Conservation (phyloP, 495 filamentous ascomycete genomes). For the Podospora sp. region DNA sequence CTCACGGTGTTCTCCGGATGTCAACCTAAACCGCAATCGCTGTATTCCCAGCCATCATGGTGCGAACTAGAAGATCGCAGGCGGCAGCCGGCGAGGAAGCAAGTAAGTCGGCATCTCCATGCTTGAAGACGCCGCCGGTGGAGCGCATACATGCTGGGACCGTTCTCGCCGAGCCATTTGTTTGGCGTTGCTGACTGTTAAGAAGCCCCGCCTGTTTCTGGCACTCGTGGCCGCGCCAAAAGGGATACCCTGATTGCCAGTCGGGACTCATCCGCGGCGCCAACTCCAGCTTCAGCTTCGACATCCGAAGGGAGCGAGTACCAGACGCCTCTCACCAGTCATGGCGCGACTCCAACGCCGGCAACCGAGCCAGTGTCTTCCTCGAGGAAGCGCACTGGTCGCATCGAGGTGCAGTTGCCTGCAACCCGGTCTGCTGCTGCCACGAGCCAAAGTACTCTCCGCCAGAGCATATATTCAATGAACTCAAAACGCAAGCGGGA, state of each 20-base stretch:
- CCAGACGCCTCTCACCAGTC: constrained; percentile 79
- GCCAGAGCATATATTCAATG: constrained; percentile 34
- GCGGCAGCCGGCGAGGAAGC: constrained; percentile 24
- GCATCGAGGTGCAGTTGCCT: constrained; percentile 35
- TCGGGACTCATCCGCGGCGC: constrained; percentile 37
- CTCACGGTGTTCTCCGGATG: neutral
- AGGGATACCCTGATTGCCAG: constrained; percentile 15
- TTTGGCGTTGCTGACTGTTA: neutral
- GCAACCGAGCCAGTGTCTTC: constrained; percentile 21
- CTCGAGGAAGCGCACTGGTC: constrained; percentile 12
- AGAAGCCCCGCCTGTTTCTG: neutral
- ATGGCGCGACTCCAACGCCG: constrained; percentile 59
- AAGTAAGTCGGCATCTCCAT: constrained; percentile 22
- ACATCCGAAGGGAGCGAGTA: constrained; percentile 58
- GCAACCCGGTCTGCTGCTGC: constrained; percentile 4
- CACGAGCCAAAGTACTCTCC: constrained; percentile 21
- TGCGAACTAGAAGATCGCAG: constrained; percentile 29
- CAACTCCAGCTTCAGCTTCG: constrained; percentile 40
- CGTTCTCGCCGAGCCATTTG: neutral
- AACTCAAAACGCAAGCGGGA: constrained; percentile 36
- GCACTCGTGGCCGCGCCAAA: constrained; percentile 17
- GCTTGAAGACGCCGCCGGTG: neutral
- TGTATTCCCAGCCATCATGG: constrained; percentile 22
- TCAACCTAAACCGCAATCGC: neutral
- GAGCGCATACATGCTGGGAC: neutral